Percentiles rank a stretch among this genome's conserved stretches.
These are phyloP conservation scores for Obelidium mucronatum DNA, from an alignment of 192 early-diverging fungal species.

Conservation along the genomic window DNA sequence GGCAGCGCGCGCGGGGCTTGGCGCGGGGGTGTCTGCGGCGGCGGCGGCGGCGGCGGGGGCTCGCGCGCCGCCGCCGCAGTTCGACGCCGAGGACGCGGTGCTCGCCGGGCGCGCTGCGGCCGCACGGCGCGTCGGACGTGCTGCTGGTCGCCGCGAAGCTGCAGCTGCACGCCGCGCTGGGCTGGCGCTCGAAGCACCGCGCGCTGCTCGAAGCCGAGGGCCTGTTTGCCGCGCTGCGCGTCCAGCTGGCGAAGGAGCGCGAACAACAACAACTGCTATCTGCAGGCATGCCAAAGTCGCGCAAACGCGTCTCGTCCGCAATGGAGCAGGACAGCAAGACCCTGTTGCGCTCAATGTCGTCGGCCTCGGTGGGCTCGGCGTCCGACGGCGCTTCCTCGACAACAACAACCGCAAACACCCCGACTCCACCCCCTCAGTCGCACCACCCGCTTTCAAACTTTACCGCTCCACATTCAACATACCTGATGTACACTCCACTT, in stretches of 20 bases:
- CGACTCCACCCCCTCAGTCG: background rate
- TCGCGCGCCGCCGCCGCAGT: too few species aligned
- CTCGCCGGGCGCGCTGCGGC: background rate
- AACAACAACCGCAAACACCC: background rate
- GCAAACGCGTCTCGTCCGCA: too few species aligned
- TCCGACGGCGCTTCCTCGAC: background rate
- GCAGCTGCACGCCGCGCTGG: background rate
- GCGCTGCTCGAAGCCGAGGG: background rate
- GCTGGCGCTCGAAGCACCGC: background rate
- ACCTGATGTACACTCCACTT: background rate
- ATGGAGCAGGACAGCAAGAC: background rate
- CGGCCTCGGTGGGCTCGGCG: conserved; percentile 13
- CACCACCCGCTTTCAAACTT: background rate
- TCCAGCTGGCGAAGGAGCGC: background rate
- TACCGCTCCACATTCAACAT: background rate
- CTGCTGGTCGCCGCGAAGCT: background rate
- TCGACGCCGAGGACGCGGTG: too few species aligned
- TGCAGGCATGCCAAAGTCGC: too few species aligned
- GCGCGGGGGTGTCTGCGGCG: too few species aligned
- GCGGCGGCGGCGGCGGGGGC: too few species aligned
- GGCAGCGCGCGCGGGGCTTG: too few species aligned
- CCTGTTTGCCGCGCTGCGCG: background rate
- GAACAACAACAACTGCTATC: background rate
- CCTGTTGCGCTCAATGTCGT: conserved; percentile 14
- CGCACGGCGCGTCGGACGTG: background rate